These are phyloP conservation scores for Pseudomonodictys pantanalensis DNA, from an alignment of 495 filamentous ascomycete genomes.

Conservation along the genomic window DNA sequence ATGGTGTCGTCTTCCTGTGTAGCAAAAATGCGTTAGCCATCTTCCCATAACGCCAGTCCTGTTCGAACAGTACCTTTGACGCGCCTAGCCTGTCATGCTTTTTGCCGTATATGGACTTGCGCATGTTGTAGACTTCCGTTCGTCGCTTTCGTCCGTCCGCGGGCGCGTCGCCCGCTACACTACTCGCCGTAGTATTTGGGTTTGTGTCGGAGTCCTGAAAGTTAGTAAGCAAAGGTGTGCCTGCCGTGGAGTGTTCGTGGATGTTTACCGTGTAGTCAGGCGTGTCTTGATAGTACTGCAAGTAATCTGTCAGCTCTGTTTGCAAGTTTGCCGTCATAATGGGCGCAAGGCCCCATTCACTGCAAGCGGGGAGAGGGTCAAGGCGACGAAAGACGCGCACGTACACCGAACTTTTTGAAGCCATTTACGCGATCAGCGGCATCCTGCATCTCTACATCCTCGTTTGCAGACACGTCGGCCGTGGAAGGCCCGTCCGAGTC, in stretches of 20 bases:
- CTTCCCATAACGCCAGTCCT: neutral
- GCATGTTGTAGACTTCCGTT: conserved; percentile 78
- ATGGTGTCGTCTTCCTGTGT: conserved; percentile 90
- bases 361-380: neutral
- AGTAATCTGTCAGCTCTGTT: conserved; percentile 6
- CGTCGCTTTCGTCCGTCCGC: conserved; percentile 79
- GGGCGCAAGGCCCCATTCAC: neutral
- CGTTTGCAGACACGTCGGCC: conserved; percentile 34
- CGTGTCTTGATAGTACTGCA: conserved; percentile 62
- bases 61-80: conserved; percentile 67
- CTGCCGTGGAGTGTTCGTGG: neutral
- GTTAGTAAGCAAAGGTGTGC: neutral
- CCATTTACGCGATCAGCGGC: conserved; percentile 16
- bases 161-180: conserved; percentile 68
- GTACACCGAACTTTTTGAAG: conserved; percentile 26
- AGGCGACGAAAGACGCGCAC: neutral
- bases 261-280: conserved; percentile 68
- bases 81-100: conserved; percentile 88
- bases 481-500: conserved; percentile 31
- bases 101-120: conserved; percentile 87
- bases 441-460: conserved; percentile 33
- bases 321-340: neutral
- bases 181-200: conserved; percentile 86
- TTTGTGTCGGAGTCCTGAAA: conserved; percentile 82
- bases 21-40: neutral